phyloP scores from a whole-genome alignment of 768 basidiomycete genomes.

The Collybiopsis luxurians region DNA sequence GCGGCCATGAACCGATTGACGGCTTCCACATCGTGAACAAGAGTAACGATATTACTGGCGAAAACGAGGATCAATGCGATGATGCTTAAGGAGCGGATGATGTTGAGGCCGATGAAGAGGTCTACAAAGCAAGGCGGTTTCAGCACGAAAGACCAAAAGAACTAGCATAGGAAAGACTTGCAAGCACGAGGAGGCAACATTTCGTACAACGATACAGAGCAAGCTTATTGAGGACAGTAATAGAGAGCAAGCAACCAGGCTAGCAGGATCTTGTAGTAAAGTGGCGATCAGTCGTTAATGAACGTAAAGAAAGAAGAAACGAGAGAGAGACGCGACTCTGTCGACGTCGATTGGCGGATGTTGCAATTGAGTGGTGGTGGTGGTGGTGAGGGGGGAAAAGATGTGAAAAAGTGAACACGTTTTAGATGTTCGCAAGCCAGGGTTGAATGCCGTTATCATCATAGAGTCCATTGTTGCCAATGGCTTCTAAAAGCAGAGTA shows the following conservation, averaged over 20 bases:
- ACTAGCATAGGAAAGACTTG: not conserved
- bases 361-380: not conserved
- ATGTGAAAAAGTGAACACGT: not conserved
- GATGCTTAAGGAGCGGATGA: slow-evolving; percentile 71
- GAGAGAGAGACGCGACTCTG: not conserved
- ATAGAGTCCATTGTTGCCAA: not conserved
- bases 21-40: slow-evolving; percentile 73
- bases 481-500: no score
- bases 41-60: slow-evolving; percentile 66
- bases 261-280: not conserved
- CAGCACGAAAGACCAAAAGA: not conserved
- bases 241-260: slow-evolving; percentile 7
- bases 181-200: slow-evolving; percentile 11
- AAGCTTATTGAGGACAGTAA: not conserved
- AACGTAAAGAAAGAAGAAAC: not conserved
- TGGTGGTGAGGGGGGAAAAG: not conserved
- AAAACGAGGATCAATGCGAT: slow-evolving; percentile 80
- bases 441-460: no score
- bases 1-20: slow-evolving; percentile 61
- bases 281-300: not conserved
- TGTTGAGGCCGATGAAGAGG: slow-evolving; percentile 73
- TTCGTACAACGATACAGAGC: not conserved
- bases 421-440: not conserved
- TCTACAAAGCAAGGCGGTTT: no score
- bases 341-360: not conserved